Evolutionary conservation across 164 flowering plant genomes (phyloP).

Genomic region (Stephania japonica): DNA sequence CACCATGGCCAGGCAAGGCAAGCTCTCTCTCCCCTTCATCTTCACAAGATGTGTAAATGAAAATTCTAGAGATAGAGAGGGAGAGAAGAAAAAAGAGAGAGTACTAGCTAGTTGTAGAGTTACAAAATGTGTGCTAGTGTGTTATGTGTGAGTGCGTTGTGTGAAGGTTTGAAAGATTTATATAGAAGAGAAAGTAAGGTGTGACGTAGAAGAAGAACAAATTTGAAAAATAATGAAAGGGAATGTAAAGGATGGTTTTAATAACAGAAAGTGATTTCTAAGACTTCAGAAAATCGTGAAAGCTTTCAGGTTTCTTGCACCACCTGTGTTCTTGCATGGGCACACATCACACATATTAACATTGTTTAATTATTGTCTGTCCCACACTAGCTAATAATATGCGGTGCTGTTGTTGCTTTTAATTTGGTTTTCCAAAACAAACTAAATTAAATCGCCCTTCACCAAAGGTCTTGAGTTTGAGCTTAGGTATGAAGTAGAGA

Average conservation of each 20-base stretch:
- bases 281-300: slow-evolving; percentile 11
- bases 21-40: slow-evolving; percentile 19
- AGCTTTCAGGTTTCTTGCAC: slow-evolving; percentile 18
- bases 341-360: background rate
- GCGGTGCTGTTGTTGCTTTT: too few species aligned
- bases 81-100: background rate
- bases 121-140: background rate
- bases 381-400: too few species aligned
- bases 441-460: too few species aligned
- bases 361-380: too few species aligned
- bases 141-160: too few species aligned
- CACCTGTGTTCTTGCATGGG: slow-evolving; percentile 13
- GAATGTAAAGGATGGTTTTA: background rate
- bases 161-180: too few species aligned
- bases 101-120: background rate
- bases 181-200: background rate
- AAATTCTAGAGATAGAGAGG: background rate
- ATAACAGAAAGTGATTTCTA: slow-evolving; percentile 2
- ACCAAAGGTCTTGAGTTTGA: too few species aligned
- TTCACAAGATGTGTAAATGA: background rate
- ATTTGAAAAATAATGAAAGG: background rate
- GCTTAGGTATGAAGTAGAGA: too few species aligned
- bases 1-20: slow-evolving; percentile 60
- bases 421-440: too few species aligned
- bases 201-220: slow-evolving; percentile 1